phyloP scores from a whole-genome alignment of 164 flowering plant species.

The Magnolia sinica region DNA sequence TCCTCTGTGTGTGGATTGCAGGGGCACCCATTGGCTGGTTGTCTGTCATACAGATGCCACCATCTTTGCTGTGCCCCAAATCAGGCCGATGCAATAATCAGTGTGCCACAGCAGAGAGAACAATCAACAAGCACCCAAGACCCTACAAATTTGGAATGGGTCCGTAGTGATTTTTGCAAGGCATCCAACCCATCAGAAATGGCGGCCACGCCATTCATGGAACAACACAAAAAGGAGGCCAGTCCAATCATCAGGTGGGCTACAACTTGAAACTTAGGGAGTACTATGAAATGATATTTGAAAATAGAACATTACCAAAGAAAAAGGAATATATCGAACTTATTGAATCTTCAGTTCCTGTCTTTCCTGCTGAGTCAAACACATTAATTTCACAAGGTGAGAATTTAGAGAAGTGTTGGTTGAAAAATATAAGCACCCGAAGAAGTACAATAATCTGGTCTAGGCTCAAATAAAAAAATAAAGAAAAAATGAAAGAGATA shows the following conservation, averaged over 20 bases:
- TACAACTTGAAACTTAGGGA: not conserved
- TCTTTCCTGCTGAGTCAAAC: constrained; percentile 1
- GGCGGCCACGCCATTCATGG: no score
- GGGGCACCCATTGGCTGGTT: no score
- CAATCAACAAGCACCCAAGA: no score
- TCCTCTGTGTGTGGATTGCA: no score
- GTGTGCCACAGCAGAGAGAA: no score
- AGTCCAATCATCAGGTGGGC: not conserved
- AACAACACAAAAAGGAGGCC: not conserved
- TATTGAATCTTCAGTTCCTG: constrained; percentile 7
- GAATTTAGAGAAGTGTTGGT: not conserved
- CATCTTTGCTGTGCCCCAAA: no score
- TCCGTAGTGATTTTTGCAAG: no score
- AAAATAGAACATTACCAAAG: constrained; percentile 1
- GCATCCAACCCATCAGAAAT: no score
- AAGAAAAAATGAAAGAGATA: not conserved
- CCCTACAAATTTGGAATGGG: no score
- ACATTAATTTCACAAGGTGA: not conserved
- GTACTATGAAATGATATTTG: not conserved
- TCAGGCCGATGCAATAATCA: no score
- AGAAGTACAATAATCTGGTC: not conserved
- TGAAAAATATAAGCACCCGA: not conserved
- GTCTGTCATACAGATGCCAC: no score
- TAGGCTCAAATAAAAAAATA: not conserved
- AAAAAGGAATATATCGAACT: constrained; percentile 2